Base-by-base conservation (phyloP, 805 yeast genomes). In the Zygotorulaspora chibaensis region DNA sequence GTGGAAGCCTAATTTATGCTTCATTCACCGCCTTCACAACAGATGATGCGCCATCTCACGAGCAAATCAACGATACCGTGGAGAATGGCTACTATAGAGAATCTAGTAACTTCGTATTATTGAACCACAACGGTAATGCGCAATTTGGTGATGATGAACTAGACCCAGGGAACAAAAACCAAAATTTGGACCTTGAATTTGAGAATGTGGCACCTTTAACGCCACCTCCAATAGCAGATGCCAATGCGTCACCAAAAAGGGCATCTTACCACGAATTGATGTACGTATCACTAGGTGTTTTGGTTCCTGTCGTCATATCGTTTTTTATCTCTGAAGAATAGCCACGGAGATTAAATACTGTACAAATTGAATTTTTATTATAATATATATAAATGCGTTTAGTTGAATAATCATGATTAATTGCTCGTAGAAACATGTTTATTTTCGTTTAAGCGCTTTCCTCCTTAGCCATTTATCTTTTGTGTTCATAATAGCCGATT, bases 1-100 rank as follows among this genome's bases (percentile, higher is more conserved):
- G 68, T 38, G 69, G 70, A 2, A 62, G 67, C 42, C 51, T 66
- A 25, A 42, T 66, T 8, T 66, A 65, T 48, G 70, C 69, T 8
- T 57, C 67, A 1, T 62, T 63, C 33, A 56, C 65, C 2, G 66
- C 69, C 5, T 56, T 65, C 35, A 51, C 57, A 1, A 57, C 54
- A 27, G 56, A 50, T 34, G 59, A 54, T 29, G 41, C 46, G 7
- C 55, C 51, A 35, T 42, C 45, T 34, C 47, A 51, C 33, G 35
- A 11, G 15, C 44, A 41, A 11, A 8, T 40, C 8, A 41, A 35
- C n/a, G 44, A 40, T 8, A 40, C 17, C 12, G 41, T 31, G 17
- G 43, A 45, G 13, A 18, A 25, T 12, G 47, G 43, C 5, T 39
- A 27, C 10, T 30, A 35, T 27, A 35, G 47, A 26, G 48, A 45